phyloP scores from a whole-genome alignment of 805 yeast species.

The Kodamaea lidongshanica region DNA sequence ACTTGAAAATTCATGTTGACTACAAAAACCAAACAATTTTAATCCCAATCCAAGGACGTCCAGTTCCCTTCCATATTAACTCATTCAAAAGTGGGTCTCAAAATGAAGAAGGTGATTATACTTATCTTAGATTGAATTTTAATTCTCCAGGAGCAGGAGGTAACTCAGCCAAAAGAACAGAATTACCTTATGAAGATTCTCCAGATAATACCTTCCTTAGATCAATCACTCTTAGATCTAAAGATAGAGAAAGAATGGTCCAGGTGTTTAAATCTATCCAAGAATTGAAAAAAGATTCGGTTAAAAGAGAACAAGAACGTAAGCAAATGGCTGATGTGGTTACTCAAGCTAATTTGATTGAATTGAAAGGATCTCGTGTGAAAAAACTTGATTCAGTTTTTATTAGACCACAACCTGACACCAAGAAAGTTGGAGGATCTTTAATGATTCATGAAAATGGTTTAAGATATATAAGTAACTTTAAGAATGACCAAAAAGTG shows the following conservation, averaged over 20 bases:
- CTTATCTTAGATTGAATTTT: constrained; percentile 84
- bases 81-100: constrained; percentile 91
- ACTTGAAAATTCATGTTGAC: constrained; percentile 82
- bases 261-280: constrained; percentile 85
- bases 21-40: constrained; percentile 81
- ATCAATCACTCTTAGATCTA: constrained; percentile 80
- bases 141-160: constrained; percentile 88
- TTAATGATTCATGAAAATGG: constrained; percentile 94
- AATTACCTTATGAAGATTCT: constrained; percentile 85
- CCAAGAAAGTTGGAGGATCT: constrained; percentile 90
- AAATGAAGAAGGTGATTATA: constrained; percentile 93
- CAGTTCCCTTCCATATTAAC: constrained; percentile 96
- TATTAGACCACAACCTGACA: constrained; percentile 93
- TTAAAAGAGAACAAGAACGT: constrained; percentile 83
- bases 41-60: constrained; percentile 89
- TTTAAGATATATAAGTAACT: constrained; percentile 83
- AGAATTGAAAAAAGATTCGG: constrained; percentile 87
- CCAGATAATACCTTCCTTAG: constrained; percentile 82
- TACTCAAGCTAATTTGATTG: constrained; percentile 81
- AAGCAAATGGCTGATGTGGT: constrained; percentile 92
- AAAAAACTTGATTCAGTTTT: constrained; percentile 81
- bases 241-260: constrained; percentile 84
- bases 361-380: constrained; percentile 77
- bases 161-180: constrained; percentile 60
- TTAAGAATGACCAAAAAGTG: constrained; percentile 77